Percentiles rank a stretch among this genome's conserved stretches.
Evolutionary conservation across 805 yeast genomes (phyloP).

Genomic region (Candida piceae): DNA sequence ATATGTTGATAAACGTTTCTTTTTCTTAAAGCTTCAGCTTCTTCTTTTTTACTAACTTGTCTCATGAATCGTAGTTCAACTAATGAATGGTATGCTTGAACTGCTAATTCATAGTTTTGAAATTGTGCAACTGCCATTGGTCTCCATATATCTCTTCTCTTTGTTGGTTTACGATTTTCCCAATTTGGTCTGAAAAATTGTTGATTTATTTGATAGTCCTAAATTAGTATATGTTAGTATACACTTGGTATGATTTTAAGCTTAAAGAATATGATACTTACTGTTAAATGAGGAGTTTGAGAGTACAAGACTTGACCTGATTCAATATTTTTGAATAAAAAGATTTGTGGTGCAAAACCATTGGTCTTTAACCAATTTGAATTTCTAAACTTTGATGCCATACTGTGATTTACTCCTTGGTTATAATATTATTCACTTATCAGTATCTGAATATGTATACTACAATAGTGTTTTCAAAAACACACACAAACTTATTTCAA

Average conservation of each 20-base stretch:
- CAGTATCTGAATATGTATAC: too few species aligned
- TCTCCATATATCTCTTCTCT: conserved; percentile 86
- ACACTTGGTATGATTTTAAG: not conserved
- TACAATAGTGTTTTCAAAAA: too few species aligned
- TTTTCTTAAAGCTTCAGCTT: conserved; percentile 64
- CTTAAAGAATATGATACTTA: too few species aligned
- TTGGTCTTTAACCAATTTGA: conserved; percentile 54
- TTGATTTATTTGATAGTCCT: conserved; percentile 49
- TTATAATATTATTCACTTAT: too few species aligned
- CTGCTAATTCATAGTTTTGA: conserved; percentile 54
- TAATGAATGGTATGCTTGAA: conserved; percentile 67
- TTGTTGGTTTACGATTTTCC: conserved; percentile 77
- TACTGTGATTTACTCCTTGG: too few species aligned
- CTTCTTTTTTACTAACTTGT: conserved; percentile 52
- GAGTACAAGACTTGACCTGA: conserved; percentile 88
- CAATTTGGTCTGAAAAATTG: conserved; percentile 83
- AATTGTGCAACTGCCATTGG: conserved; percentile 81
- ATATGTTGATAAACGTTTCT: conserved; percentile 72
- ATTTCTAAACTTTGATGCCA: conserved; percentile 43
- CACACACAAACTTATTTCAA: too few species aligned
- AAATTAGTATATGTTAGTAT: not conserved
- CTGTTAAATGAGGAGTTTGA: conserved; percentile 65
- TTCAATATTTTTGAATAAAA: conserved; percentile 77
- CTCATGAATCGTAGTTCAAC: conserved; percentile 71
- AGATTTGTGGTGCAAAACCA: conserved; percentile 78